Conservation (phyloP, 2,329 filamentous ascomycete species). For the Penicillium expansum region DNA sequence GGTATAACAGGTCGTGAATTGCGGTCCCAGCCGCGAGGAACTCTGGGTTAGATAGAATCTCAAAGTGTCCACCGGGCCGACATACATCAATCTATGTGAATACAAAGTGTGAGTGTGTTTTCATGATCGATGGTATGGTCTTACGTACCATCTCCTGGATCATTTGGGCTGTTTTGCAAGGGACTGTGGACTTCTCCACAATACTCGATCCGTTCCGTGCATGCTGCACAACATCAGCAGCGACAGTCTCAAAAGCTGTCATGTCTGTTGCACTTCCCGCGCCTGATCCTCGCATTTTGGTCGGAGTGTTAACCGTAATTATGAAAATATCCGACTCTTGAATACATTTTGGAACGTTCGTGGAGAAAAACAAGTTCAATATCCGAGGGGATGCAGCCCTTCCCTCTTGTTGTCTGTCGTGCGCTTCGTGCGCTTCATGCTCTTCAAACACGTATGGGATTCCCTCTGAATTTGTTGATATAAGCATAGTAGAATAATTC, state of each 20-base stretch:
- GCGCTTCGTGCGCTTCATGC: background rate
- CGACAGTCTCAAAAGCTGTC: slow-evolving; percentile 67
- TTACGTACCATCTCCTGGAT: slow-evolving; percentile 64
- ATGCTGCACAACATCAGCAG: slow-evolving; percentile 63
- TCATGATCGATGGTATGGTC: background rate
- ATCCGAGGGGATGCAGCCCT: background rate
- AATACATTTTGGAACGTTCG: slow-evolving; percentile 61
- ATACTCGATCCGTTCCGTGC: slow-evolving; percentile 68
- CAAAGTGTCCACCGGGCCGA: slow-evolving; percentile 62
- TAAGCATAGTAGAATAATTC: rapidly evolving
- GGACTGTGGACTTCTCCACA: slow-evolving; percentile 79
- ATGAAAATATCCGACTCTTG: slow-evolving; percentile 69
- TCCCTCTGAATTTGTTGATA: background rate
- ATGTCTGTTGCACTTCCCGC: slow-evolving; percentile 70
- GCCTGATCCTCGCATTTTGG: slow-evolving; percentile 67
- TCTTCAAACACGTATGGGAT: background rate
- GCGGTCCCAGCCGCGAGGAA: slow-evolving; percentile 77
- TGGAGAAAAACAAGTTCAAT: slow-evolving; percentile 71
- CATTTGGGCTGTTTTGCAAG: slow-evolving; percentile 68
- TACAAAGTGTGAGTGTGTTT: slow-evolving; percentile 2
- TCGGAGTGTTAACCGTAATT: slow-evolving; percentile 75
- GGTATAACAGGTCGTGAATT: slow-evolving; percentile 65
- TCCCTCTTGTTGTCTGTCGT: background rate
- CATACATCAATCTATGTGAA: slow-evolving; percentile 31
- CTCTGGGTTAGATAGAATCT: slow-evolving; percentile 77